Evolutionary conservation across 805 yeast genomes (phyloP).

Genomic region (Candida nonsorbophila): DNA sequence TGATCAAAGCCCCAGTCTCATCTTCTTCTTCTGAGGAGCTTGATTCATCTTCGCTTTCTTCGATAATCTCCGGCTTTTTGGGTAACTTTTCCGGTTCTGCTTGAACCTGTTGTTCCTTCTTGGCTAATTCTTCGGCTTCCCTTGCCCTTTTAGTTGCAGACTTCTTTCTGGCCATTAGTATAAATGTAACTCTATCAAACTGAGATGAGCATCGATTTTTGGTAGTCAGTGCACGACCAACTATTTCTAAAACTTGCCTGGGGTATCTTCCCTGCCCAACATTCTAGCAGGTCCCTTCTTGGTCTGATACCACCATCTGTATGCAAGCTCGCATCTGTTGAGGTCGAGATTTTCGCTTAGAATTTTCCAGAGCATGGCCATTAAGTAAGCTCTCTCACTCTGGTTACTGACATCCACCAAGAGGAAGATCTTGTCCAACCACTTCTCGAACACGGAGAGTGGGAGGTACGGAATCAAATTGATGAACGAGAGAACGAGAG

Average conservation of each 20-base stretch:
- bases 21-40: constrained; percentile 76
- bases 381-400: constrained; percentile 35
- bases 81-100: constrained; percentile 7
- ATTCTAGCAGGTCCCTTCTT: constrained; percentile 2
- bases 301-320: constrained; percentile 59
- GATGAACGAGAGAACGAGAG: constrained; percentile 43
- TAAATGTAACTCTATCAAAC: too few relatives aligned
- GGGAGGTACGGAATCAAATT: constrained; percentile 50
- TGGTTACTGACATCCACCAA: constrained; percentile 26
- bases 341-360: constrained; percentile 55
- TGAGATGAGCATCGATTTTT: constrained; percentile 11
- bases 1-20: constrained; percentile 81
- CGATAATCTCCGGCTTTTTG: neutral
- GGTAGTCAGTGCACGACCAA: neutral
- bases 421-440: constrained; percentile 44
- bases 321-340: constrained; percentile 50
- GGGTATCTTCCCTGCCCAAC: neutral
- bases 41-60: constrained; percentile 14
- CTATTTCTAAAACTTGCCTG: neutral
- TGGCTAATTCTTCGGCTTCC: constrained; percentile 24
- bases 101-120: neutral
- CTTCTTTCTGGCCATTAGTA: constrained; percentile 73
- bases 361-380: constrained; percentile 44
- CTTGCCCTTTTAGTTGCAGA: constrained; percentile 72
- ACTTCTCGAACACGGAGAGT: constrained; percentile 29